These are phyloP conservation scores for Microdochium bolleyi DNA, from an alignment of 2,329 filamentous ascomycete species.

Conservation along the genomic window DNA sequence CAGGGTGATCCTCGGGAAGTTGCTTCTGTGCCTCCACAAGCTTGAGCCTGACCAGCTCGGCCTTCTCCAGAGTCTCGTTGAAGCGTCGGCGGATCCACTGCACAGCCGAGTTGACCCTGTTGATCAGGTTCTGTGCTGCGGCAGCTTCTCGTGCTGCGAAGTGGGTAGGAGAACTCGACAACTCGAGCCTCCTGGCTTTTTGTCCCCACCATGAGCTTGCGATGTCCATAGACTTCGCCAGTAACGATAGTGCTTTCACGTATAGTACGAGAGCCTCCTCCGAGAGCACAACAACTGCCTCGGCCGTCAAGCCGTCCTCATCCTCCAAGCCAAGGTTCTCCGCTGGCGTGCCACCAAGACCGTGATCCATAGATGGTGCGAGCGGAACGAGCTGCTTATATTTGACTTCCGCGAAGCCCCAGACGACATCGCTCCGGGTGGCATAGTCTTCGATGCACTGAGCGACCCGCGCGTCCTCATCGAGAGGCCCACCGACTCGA, in stretches of 20 bases:
- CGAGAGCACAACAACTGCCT: conserved; percentile 78
- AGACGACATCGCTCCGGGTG: conserved; percentile 90
- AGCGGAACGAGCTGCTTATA: conserved; percentile 93
- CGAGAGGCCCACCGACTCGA: conserved; percentile 50
- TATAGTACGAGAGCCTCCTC: conserved; percentile 95
- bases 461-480: conserved; percentile 74
- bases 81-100: conserved; percentile 93
- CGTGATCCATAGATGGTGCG: conserved; percentile 68
- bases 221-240: conserved; percentile 93
- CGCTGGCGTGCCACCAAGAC: conserved; percentile 52
- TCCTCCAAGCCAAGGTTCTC: conserved; percentile 51
- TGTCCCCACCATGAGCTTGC: conserved; percentile 86
- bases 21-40: conserved; percentile 78
- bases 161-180: conserved; percentile 27
- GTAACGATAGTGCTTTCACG: conserved; percentile 82
- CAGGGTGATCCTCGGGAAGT: conserved; percentile 77
- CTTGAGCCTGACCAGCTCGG: conserved; percentile 84
- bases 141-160: conserved; percentile 30
- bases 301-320: conserved; percentile 72
- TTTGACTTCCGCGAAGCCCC: conserved; percentile 96
- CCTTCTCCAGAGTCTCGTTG: conserved; percentile 96
- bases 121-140: conserved; percentile 42
- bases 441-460: conserved; percentile 86
- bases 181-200: conserved; percentile 58
- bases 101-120: conserved; percentile 84